Percentiles rank a stretch among this genome's conserved stretches.
phyloP scores from a whole-genome alignment of 2,329 filamentous ascomycete genomes.

The Fusarium nematophilum region DNA sequence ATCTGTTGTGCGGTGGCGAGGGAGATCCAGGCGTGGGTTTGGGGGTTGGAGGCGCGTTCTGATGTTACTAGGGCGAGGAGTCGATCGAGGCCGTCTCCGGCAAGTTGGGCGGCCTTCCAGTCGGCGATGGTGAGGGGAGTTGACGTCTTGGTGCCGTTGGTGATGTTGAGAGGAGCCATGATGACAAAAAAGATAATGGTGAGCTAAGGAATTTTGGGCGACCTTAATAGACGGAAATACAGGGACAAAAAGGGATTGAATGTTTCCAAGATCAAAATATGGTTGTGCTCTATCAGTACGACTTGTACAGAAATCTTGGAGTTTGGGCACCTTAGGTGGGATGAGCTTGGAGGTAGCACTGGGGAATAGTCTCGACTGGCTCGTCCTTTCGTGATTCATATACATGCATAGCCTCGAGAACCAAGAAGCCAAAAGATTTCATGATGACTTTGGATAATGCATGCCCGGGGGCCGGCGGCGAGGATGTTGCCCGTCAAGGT shows the following conservation, averaged over 20 bases:
- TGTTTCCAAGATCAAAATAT: too few relatives aligned
- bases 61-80: conserved; percentile 40
- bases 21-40: conserved; percentile 48
- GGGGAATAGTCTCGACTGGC: conserved; percentile 3
- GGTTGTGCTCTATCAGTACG: not conserved
- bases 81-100: conserved; percentile 42
- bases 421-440: conserved; percentile 11
- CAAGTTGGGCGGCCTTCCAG: conserved; percentile 43
- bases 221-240: too few relatives aligned
- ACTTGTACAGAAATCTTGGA: conserved; percentile 2
- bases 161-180: conserved; percentile 8
- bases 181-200: too few relatives aligned
- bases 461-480: conserved; percentile 27
- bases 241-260: too few relatives aligned
- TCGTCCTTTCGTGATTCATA: conserved; percentile 4
- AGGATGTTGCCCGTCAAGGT: not conserved
- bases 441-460: conserved; percentile 19
- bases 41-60: conserved; percentile 29
- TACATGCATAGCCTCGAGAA: conserved; percentile 19
- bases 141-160: not conserved
- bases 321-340: not conserved
- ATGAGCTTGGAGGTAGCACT: conserved; percentile 10
- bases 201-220: too few relatives aligned
- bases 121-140: conserved; percentile 36
- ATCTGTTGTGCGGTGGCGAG: conserved; percentile 46